A percentile compares a stretch with the other conserved stretches of the same genome.
phyloP scores from a whole-genome alignment of 2,329 filamentous ascomycete species.

The Beauveria sp. region DNA sequence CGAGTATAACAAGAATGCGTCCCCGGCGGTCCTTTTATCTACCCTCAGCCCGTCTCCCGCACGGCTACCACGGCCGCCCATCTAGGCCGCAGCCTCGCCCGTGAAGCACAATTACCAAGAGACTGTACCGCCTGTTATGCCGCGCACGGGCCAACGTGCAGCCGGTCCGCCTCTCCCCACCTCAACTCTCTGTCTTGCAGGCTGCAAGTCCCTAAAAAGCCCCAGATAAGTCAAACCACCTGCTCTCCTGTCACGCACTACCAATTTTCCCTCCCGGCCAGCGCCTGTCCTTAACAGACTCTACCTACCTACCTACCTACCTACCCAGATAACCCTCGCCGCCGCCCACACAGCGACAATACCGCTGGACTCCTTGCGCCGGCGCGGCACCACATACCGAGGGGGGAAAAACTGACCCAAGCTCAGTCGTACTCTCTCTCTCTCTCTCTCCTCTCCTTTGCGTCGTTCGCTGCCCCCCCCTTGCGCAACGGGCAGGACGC shows the following conservation, averaged over 20 bases:
- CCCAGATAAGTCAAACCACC: conserved; percentile 20
- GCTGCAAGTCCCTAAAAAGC: background rate
- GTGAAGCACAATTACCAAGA: background rate
- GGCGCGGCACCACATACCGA: background rate
- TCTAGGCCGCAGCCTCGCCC: conserved; percentile 1
- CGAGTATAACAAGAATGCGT: background rate
- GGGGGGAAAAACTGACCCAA: too few species aligned
- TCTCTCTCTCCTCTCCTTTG: background rate
- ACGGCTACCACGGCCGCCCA: background rate
- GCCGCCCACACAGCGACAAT: background rate
- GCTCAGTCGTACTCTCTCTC: too few species aligned
- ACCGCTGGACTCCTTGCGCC: background rate
- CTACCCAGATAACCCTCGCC: conserved; percentile 4
- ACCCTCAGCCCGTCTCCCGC: background rate
- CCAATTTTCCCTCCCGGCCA: conserved; percentile 33
- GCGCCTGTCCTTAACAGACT: conserved; percentile 28
- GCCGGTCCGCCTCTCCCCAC: conserved; percentile 12
- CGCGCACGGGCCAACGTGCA: conserved; percentile 22
- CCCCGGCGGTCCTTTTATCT: background rate
- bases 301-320: conserved; percentile 20
- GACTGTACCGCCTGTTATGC: background rate
- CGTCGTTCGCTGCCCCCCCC: background rate
- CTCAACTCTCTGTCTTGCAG: background rate
- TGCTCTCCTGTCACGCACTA: conserved; percentile 26
- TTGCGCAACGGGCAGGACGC: background rate